Evolutionary conservation across 345 rosid species (phyloP).

Genomic region (Eutrema heterophyllum): DNA sequence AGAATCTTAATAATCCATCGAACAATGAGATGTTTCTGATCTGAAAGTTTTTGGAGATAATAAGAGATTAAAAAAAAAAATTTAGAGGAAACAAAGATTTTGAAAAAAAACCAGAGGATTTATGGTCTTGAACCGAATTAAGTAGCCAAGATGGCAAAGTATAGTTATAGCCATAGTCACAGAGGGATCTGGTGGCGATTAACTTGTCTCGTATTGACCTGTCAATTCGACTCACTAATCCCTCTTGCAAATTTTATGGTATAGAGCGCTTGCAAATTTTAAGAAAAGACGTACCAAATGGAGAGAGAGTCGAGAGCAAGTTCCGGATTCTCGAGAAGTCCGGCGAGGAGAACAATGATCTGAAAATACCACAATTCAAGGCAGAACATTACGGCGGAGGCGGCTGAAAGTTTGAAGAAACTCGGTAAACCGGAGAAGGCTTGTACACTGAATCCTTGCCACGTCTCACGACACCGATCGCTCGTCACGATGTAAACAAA

Average conservation of each 20-base stretch:
- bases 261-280: background rate
- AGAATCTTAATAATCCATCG: no score
- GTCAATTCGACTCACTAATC: no score
- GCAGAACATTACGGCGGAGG: constrained; percentile 58
- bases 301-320: constrained; percentile 37
- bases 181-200: no score
- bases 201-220: no score
- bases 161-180: no score
- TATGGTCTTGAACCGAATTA: background rate
- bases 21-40: no score
- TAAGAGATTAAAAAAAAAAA: no score
- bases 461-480: constrained; percentile 36
- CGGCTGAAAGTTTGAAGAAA: constrained; percentile 48
- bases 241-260: background rate
- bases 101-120: no score
- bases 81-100: no score
- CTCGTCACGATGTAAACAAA: constrained; percentile 37
- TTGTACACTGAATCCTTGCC: constrained; percentile 39
- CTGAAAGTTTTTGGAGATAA: no score
- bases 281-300: constrained; percentile 12
- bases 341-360: constrained; percentile 45
- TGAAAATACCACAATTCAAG: constrained; percentile 54
- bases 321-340: constrained; percentile 45
- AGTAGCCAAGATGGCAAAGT: background rate
- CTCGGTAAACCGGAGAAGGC: constrained; percentile 40